These are phyloP conservation scores for Neopestalotiopsis clavispora DNA, from an alignment of 2,329 filamentous ascomycete genomes.

Conservation along the genomic window DNA sequence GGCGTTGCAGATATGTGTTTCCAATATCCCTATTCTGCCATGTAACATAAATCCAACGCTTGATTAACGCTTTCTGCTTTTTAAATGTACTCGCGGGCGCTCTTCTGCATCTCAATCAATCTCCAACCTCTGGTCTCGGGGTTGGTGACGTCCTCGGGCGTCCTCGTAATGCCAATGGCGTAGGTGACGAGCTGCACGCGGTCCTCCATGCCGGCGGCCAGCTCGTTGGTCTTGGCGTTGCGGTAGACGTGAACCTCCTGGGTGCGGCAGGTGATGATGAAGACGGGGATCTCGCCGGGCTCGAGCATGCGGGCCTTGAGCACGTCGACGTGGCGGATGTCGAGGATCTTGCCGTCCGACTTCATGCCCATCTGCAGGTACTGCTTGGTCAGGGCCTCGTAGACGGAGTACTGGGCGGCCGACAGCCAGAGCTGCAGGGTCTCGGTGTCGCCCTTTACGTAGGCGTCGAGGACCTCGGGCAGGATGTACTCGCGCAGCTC, in stretches of 20 bases:
- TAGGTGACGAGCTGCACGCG: slow-evolving; percentile 98
- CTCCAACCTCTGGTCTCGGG: slow-evolving; percentile 96
- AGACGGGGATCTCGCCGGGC: slow-evolving; percentile 88
- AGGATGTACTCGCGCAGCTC: slow-evolving; percentile 98
- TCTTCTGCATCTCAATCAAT: slow-evolving; percentile 98
- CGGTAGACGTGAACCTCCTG: slow-evolving; percentile 98
- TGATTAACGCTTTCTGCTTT: slow-evolving; percentile 20
- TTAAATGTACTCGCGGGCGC: slow-evolving; percentile 81
- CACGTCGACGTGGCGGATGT: slow-evolving; percentile 94
- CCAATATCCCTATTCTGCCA: slow-evolving; percentile 10
- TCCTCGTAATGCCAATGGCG: slow-evolving; percentile 91
- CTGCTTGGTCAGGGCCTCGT: slow-evolving; percentile 95
- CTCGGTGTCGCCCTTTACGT: slow-evolving; percentile 93
- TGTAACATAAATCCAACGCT: background rate
- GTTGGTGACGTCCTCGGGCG: slow-evolving; percentile 95
- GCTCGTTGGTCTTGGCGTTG: slow-evolving; percentile 85
- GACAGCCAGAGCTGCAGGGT: slow-evolving; percentile 94
- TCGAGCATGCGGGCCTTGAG: slow-evolving; percentile 80
- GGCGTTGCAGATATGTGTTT: slow-evolving; percentile 15
- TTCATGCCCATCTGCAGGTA: slow-evolving; percentile 93
- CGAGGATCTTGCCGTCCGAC: slow-evolving; percentile 91
- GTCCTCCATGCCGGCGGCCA: slow-evolving; percentile 97
- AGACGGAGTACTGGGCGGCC: slow-evolving; percentile 94
- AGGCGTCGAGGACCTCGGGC: slow-evolving; percentile 95
- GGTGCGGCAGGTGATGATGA: slow-evolving; percentile 94